Conservation (phyloP, 2,329 filamentous ascomycete genomes). For the Colletotrichum euphorbiae region DNA sequence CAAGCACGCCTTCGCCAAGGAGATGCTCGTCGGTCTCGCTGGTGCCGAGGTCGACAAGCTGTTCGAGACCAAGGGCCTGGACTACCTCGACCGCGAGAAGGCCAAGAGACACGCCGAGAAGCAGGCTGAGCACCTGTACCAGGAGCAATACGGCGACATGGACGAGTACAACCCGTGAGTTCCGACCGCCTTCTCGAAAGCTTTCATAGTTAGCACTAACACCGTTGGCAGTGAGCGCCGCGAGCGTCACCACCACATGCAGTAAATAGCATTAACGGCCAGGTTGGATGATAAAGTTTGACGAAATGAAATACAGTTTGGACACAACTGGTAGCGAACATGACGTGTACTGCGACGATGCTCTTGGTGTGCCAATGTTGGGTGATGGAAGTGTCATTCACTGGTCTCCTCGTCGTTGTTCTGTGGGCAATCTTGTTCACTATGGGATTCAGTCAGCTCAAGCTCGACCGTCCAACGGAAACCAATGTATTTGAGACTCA, state of each 20-base stretch:
- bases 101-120: constrained; percentile 69
- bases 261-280: constrained; percentile 22
- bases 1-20: constrained; percentile 81
- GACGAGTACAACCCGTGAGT: constrained; percentile 70
- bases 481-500: no score
- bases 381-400: no score
- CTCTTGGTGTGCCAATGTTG: not conserved
- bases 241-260: constrained; percentile 26
- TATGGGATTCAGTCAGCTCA: no score
- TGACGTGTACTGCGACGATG: not conserved
- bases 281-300: not conserved
- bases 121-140: constrained; percentile 70
- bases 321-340: not conserved
- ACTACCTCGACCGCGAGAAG: constrained; percentile 67
- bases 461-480: no score
- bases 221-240: constrained; percentile 14
- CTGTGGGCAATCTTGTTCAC: no score
- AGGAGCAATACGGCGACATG: constrained; percentile 67
- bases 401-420: no score
- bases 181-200: no score
- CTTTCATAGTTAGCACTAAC: no score
- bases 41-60: constrained; percentile 82
- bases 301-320: constrained; percentile 8
- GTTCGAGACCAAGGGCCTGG: constrained; percentile 76
- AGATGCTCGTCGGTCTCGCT: constrained; percentile 77